Conservation (phyloP, 2,329 filamentous ascomycete species). For the Achaetomium macrosporum region DNA sequence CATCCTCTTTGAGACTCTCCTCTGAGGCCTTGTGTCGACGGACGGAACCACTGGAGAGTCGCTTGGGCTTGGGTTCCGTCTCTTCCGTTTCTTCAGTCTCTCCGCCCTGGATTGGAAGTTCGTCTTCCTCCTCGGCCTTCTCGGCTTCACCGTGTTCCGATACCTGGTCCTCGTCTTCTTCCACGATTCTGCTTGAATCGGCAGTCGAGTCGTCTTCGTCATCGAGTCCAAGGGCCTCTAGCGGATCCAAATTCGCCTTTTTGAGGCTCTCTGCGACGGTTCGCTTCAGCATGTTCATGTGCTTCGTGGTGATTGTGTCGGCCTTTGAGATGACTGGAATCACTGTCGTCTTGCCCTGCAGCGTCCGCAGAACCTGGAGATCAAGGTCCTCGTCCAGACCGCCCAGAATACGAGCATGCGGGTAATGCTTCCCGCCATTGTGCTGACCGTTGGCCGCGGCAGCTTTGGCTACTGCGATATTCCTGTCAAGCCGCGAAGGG, state of each 20-base stretch:
- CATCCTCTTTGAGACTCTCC: constrained; percentile 42
- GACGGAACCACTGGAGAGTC: constrained; percentile 42
- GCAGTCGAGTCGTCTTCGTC: constrained; percentile 58
- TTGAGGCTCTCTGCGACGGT: constrained; percentile 86
- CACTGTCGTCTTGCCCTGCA: constrained; percentile 91
- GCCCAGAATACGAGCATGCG: constrained; percentile 47
- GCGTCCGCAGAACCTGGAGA: constrained; percentile 77
- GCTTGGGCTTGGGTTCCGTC: constrained; percentile 35
- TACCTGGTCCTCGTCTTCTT: constrained; percentile 44
- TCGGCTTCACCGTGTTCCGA: constrained; percentile 20
- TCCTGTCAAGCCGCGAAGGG: constrained; percentile 76
- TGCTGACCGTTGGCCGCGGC: constrained; percentile 45
- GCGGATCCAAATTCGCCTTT: constrained; percentile 76
- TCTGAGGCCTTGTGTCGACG: constrained; percentile 41
- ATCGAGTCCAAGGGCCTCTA: constrained; percentile 79
- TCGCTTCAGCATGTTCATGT: constrained; percentile 89
- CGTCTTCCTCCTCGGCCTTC: constrained; percentile 31
- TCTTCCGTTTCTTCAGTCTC: constrained; percentile 21
- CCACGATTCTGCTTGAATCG: constrained; percentile 47
- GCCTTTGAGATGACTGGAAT: constrained; percentile 95
- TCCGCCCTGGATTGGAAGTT: constrained; percentile 30
- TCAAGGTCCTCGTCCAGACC: constrained; percentile 84
- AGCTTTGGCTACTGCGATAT: constrained; percentile 62
- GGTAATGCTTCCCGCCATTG: constrained; percentile 41
- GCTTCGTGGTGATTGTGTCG: constrained; percentile 89